Evolutionary conservation across 2,329 filamentous ascomycete species (phyloP), one percentile per base, ranked within the genome.

Genomic region (Epichloe gansuensis): DNA sequence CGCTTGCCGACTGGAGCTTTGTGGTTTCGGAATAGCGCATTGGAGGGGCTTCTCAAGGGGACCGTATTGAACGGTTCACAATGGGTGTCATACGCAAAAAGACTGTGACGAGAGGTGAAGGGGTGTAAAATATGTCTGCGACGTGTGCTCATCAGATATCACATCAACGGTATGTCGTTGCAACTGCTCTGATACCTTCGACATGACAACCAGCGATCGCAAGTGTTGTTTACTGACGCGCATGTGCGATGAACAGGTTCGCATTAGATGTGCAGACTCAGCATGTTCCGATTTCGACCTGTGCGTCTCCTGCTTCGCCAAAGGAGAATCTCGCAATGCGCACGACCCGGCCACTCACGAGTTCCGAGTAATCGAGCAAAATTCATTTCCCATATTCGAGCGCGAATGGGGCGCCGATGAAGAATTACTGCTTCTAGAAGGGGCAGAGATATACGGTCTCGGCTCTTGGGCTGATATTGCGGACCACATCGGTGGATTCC

Each of bases 71-170:
- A 43, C 21, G 1, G 3, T 23, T 13, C 21, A 7, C 45, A 17
- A 96, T 96, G 91, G 91, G 90, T 61, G 86, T 95, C 64, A 95
- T 96, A 67, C 86, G 91, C 67, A 96, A 96, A 77, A 96, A 96
- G 75, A 93, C 88, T 55, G 87, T 86, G 59, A 83, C 85, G 52
- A 79, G 88, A 64, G 88, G 86, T 50, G 89, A 96, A 66, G 90
- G 87, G 88, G 88, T 57, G 87, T 90, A 35, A 96, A 97, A 68
- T 98, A 95, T 68, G 89, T 97, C 59, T 98, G 93, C 74, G 94
- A 98, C 69, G 85, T 95, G 54, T 98, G 93, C 69, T 95, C 89
- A 45, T 88, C 88, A 54, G 93, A 98, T 68, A 95, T 98, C 60
- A 98, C 93, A 46, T 93, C 91, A 5, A 98, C 93, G 46, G 93